These are phyloP conservation scores for Cryptococcus hybrid DNA, from an alignment of 1,284 basidiomycete species.

Conservation along the genomic window DNA sequence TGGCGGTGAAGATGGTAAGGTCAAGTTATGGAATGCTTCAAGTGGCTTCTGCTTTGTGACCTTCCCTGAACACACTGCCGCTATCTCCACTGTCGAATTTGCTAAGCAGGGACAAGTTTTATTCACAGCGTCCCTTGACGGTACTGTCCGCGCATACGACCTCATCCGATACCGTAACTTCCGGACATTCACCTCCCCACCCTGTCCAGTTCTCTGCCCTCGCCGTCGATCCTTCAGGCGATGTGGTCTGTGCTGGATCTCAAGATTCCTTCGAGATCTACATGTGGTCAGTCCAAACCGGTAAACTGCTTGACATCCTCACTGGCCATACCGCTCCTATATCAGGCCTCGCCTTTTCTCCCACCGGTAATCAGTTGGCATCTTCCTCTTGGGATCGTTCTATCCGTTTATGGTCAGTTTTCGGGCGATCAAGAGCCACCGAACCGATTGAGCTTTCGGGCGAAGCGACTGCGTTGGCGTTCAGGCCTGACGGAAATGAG, in stretches of 20 bases:
- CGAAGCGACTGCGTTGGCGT: constrained; percentile 85
- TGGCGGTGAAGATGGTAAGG: constrained; percentile 96
- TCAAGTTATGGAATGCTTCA: constrained; percentile 96
- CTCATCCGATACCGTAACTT: constrained; percentile 97
- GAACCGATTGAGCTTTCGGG: constrained; percentile 82
- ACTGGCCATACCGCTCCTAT: constrained; percentile 93
- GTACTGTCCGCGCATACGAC: constrained; percentile 96
- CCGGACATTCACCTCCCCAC: constrained; percentile 96
- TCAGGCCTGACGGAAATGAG: constrained; percentile 91
- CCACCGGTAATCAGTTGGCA: constrained; percentile 83
- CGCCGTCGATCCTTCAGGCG: constrained; percentile 93
- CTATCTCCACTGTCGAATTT: constrained; percentile 84
- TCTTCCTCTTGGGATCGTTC: constrained; percentile 71
- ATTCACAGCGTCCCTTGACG: constrained; percentile 91
- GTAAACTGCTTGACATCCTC: constrained; percentile 90
- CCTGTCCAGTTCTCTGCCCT: constrained; percentile 93
- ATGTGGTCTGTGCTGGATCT: constrained; percentile 94
- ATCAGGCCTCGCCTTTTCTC: constrained; percentile 82
- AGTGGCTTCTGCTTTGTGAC: constrained; percentile 98
- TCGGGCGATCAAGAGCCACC: constrained; percentile 79
- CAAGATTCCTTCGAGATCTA: constrained; percentile 94
- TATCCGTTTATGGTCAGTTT: constrained; percentile 71
- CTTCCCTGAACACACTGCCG: constrained; percentile 88
- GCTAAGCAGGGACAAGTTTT: constrained; percentile 92
- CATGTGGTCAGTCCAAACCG: constrained; percentile 98